phyloP scores from a whole-genome alignment of 2,329 filamentous ascomycete species.

The Cordyceps tenuipes region DNA sequence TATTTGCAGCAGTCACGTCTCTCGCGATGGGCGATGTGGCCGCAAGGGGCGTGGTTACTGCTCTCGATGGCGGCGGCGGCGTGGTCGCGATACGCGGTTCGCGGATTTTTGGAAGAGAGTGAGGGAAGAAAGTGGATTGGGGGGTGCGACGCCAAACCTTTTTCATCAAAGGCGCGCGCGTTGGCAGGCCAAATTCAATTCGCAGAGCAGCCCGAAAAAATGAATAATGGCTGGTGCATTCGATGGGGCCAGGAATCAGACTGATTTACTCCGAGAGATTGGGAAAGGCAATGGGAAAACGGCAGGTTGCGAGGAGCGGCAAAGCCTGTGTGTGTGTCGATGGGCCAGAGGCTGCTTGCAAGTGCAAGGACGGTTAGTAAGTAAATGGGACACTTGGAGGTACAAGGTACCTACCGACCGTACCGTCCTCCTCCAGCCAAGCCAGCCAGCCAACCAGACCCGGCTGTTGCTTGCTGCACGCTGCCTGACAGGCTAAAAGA shows the following conservation, averaged over 20 bases:
- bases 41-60: background rate
- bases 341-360: conserved; percentile 24
- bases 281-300: background rate
- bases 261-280: conserved; percentile 19
- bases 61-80: background rate
- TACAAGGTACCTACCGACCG: background rate
- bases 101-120: conserved; percentile 18
- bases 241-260: conserved; percentile 10
- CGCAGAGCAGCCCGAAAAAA: conserved; percentile 5
- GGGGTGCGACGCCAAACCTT: conserved; percentile 33
- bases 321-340: conserved; percentile 1
- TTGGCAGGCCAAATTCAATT: conserved; percentile 10
- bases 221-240: conserved; percentile 18
- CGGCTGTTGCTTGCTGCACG: background rate
- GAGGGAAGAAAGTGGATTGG: conserved; percentile 13
- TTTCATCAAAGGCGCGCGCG: conserved; percentile 25
- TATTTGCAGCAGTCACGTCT: conserved; percentile 14
- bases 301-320: conserved; percentile 14
- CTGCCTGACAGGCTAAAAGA: conserved; percentile 20
- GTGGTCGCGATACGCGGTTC: conserved; percentile 32
- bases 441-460: conserved; percentile 18
- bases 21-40: conserved; percentile 12
- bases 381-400: conserved; percentile 1
- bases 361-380: background rate
- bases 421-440: background rate